Conservation (phyloP, 768 basidiomycete species). For the Suillus hirtellus region DNA sequence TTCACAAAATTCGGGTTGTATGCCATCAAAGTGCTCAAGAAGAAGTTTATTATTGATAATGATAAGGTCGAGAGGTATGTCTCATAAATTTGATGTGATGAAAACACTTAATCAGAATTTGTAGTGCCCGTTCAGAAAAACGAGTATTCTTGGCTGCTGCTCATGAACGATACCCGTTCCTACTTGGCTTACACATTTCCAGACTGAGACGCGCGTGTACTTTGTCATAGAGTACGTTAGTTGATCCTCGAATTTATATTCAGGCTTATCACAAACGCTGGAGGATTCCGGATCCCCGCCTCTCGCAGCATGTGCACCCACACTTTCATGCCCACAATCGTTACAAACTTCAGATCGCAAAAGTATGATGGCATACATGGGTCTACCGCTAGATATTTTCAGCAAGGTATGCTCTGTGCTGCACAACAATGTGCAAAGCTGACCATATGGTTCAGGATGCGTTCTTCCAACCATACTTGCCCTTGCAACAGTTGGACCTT, state of each 20-base stretch:
- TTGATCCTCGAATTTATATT: constrained; percentile 9
- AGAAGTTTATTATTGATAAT: constrained; percentile 99
- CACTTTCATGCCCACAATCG: constrained; percentile 72
- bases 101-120: constrained; percentile 11
- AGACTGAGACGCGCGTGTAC: constrained; percentile 98
- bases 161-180: constrained; percentile 93
- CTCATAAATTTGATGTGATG: constrained; percentile 5
- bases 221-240: constrained; percentile 99
- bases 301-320: constrained; percentile 59
- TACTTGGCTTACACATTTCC: constrained; percentile 97
- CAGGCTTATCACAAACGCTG: constrained; percentile 84
- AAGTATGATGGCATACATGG: constrained; percentile 89
- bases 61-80: constrained; percentile 97
- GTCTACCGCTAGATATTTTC: constrained; percentile 92
- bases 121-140: constrained; percentile 97
- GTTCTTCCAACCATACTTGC: constrained; percentile 98
- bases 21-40: constrained; percentile 99
- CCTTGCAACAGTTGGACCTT: constrained; percentile 92
- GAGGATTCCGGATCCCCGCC: constrained; percentile 92
- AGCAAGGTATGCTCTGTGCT: constrained; percentile 59
- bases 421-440: background rate
- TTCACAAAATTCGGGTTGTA: constrained; percentile 49
- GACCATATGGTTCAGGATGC: constrained; percentile 56
- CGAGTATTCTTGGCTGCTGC: constrained; percentile 98
- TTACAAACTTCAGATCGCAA: constrained; percentile 86